phyloP scores from a whole-genome alignment of 106 monocot genomes.

The Allium sativum region DNA sequence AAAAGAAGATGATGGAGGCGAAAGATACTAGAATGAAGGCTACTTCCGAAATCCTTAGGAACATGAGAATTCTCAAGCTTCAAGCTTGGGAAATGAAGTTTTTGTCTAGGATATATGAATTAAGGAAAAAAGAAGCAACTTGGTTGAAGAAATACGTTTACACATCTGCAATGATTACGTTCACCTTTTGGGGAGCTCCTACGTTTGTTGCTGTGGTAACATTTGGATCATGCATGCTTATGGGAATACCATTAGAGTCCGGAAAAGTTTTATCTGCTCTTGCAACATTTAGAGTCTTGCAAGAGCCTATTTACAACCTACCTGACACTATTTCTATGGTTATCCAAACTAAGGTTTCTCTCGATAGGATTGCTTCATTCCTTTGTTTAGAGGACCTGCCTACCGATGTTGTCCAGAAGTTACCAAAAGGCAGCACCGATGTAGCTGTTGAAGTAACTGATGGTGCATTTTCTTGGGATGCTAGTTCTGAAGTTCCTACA shows the following conservation, averaged over 20 bases:
- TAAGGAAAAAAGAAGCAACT: constrained; percentile 50
- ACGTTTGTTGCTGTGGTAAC: constrained; percentile 78
- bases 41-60: constrained; percentile 72
- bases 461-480: constrained; percentile 73
- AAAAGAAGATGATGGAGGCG: constrained; percentile 72
- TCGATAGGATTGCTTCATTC: constrained; percentile 71
- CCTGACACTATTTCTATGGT: constrained; percentile 68
- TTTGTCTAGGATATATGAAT: constrained; percentile 55
- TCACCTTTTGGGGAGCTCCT: constrained; percentile 65
- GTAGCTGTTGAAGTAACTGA: constrained; percentile 49
- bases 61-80: constrained; percentile 93
- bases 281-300: constrained; percentile 80
- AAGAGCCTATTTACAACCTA: constrained; percentile 69
- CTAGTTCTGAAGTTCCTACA: constrained; percentile 37
- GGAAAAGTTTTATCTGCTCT: constrained; percentile 86
- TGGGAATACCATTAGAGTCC: constrained; percentile 74
- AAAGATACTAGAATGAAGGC: constrained; percentile 89
- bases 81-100: constrained; percentile 99
- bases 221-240: constrained; percentile 66
- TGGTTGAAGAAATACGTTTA: constrained; percentile 77
- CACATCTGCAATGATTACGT: constrained; percentile 36
- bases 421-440: constrained; percentile 34
- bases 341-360: constrained; percentile 75
- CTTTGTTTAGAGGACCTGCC: constrained; percentile 59
- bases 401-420: constrained; percentile 38